Base-by-base conservation (phyloP, 2,329 filamentous ascomycete genomes). In the Graphiopsis chlorocephala region DNA sequence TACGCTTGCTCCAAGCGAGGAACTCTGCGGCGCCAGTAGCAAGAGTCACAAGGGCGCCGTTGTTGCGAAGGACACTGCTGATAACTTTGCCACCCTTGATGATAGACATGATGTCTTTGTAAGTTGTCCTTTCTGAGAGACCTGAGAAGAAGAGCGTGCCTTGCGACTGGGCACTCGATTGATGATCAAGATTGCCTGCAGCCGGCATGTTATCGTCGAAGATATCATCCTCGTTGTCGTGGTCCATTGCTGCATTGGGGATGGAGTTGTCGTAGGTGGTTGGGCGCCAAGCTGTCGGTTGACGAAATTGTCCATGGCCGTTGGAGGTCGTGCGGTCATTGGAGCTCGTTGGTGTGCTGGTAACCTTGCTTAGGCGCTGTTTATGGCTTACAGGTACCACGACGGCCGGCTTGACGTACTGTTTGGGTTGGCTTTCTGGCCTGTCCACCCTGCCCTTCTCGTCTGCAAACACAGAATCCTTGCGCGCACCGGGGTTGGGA, bases 61-160 rank as follows among this genome's bases (percentile, higher is more conserved):
- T 84, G 60, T 92, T 87, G 48, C 86, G 85, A 56, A 93, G 70
- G 69, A 85, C 89, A 47, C 94, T 79, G 68, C 92, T 89, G 12
- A 93, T 76, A 12, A 96, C 71, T 68, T 85, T 81, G 1, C 91
- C 92, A 26, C 92, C 91, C 65, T 88, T 86, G 60, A 95, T 78
- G 12, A 83, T 82, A 25, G 83, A 81, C 3, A 84, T 82, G 65
- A 95, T 78, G 67, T 95, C 90, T 55, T 82, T 82, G 71, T 90
- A 86, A 0, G 86, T 90, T 15, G 84, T 85, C 2, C 80, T 80
- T 5, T 88, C 83, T 0, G 88, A 79, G 1, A 95, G 80, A 65
- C 88, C 87, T 38, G 78, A 78, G 58, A 94, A 79, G 25, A 86
- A 78, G 25, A 96, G 68, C 0, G 89, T 90, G 57, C 90, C 83